Percentiles rank a stretch among this genome's conserved stretches.
Evolutionary conservation across 2,329 filamentous ascomycete species (phyloP).

Genomic region (Acrodontium crateriforme): DNA sequence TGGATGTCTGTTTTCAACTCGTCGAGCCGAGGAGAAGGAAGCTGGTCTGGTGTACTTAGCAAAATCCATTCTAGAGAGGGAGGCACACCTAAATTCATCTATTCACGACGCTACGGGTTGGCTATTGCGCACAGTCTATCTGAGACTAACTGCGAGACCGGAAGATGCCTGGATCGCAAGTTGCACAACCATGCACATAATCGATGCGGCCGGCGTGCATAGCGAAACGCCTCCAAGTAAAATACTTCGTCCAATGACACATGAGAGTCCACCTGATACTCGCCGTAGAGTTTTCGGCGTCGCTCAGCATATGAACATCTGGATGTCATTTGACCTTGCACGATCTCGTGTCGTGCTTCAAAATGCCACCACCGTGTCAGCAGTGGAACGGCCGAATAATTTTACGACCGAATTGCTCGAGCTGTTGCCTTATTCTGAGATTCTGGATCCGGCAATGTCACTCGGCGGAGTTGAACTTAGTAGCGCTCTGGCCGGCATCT

Average conservation of each 20-base stretch:
- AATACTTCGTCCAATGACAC: no score
- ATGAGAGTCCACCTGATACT: no score
- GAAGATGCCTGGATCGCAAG: slow-evolving; percentile 42
- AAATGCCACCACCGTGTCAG: slow-evolving; percentile 26
- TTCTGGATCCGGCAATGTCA: slow-evolving; percentile 35
- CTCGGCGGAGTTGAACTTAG: slow-evolving; percentile 31
- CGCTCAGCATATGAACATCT: slow-evolving; percentile 42
- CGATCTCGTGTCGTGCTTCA: slow-evolving; percentile 35
- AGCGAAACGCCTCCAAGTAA: no score
- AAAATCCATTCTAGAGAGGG: slow-evolving; percentile 27
- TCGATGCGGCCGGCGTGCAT: slow-evolving; percentile 37
- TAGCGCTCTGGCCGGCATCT: slow-evolving; percentile 27
- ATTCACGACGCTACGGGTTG: slow-evolving; percentile 30
- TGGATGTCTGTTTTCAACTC: slow-evolving; percentile 35
- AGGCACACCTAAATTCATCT: slow-evolving; percentile 17
- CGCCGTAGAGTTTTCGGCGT: slow-evolving; percentile 26
- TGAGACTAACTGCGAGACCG: slow-evolving; percentile 37
- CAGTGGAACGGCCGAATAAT: slow-evolving; percentile 23
- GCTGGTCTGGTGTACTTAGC: slow-evolving; percentile 34
- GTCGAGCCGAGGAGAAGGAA: slow-evolving; percentile 26
- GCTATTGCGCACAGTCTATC: slow-evolving; percentile 38
- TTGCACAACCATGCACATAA: slow-evolving; percentile 40
- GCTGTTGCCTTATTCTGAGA: slow-evolving; percentile 35
- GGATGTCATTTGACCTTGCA: slow-evolving; percentile 43
- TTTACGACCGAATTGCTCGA: slow-evolving; percentile 33